Percentiles rank a stretch among this genome's conserved stretches.
These are phyloP conservation scores for Diaporthe sp. DNA, from an alignment of 2,329 filamentous ascomycete species.

Conservation along the genomic window DNA sequence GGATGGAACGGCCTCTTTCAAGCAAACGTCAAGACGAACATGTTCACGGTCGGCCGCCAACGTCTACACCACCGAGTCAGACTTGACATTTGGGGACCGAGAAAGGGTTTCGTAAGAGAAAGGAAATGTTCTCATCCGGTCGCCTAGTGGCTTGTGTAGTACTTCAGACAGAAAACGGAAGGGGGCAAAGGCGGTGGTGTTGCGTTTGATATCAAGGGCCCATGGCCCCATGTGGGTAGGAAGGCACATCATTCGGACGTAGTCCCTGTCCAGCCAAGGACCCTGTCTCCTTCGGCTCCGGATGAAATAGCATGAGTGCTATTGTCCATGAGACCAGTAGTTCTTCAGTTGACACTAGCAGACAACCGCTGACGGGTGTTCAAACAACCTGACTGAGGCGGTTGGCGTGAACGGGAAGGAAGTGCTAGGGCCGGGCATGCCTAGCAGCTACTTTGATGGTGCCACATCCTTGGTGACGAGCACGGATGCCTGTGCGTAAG, in stretches of 20 bases:
- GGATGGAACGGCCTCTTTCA: constrained; percentile 27
- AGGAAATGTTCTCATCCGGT: constrained; percentile 19
- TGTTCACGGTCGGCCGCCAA: constrained; percentile 10
- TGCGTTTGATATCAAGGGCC: constrained; percentile 21
- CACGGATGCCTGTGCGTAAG: constrained; percentile 21
- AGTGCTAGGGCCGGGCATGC: neutral
- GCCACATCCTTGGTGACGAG: constrained; percentile 19
- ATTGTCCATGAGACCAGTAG: constrained; percentile 2
- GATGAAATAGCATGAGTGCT: constrained; percentile 21
- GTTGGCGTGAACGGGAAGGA: constrained; percentile 4
- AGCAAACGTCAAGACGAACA: constrained; percentile 23
- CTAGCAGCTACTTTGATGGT: constrained; percentile 2
- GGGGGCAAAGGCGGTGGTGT: constrained; percentile 8
- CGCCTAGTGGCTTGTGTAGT: constrained; percentile 16
- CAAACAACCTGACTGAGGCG: neutral
- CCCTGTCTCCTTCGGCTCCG: constrained; percentile 14
- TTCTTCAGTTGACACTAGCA: constrained; percentile 21
- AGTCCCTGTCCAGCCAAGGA: constrained; percentile 2
- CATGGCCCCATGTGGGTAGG: neutral
- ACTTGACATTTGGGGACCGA: constrained; percentile 10
- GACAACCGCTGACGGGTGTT: constrained; percentile 9
- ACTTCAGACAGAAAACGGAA: constrained; percentile 9
- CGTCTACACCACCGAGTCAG: constrained; percentile 5
- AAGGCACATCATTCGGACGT: constrained; percentile 1
- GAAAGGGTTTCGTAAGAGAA: constrained; percentile 7